Base-by-base conservation (phyloP, 2,329 filamentous ascomycete genomes). In the Clarireedia sp. region DNA sequence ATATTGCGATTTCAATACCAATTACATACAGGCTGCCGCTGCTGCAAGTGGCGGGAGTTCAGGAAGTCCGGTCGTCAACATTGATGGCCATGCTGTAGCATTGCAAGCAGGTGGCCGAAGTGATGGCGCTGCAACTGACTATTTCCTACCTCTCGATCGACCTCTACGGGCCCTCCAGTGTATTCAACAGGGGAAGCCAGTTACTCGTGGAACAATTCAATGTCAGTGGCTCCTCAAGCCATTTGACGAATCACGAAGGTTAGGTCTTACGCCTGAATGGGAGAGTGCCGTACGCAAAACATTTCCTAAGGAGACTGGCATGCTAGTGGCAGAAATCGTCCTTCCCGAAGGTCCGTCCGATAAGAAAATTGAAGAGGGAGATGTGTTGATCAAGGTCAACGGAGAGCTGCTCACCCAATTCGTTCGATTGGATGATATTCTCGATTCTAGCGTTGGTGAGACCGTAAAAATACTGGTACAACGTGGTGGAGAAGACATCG, bases 21-120 rank as follows among this genome's bases (percentile, higher is more conserved):
- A 95, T 70, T 99, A 99, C 76, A 97, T 97, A 66, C 94, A 99
- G 74, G 94, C 95, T 61, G 95, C 95, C 14, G 95, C 94, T 3
- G 92, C 94, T 4, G 95, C 94, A 2, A 97, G 91, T 70, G 94
- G 94, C 63, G 94, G 94, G 63, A 96, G 90, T 74, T 99, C 94
- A n/a, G 94, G 94, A 60, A 95, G 89, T 83, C 94, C 94, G 0
- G 94, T 99, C 0, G 91, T 99, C 59, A 95, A 96, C 72, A 87
- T 96, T 58, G 89, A 96, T 70, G 94, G 94, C 10, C 87, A 85
- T 68, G 94, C 91, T 5, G 86, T 99, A 55, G 94, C 94, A 40
- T 75, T 99, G 45, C 94, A 99, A 72, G 94, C 94, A 46, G 94
- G 95, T 59, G 94, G 94, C 45, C 82, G 94, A 71, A 88, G 89